phyloP scores from a whole-genome alignment of 768 basidiomycete genomes.

The Tylopilus intermedius region DNA sequence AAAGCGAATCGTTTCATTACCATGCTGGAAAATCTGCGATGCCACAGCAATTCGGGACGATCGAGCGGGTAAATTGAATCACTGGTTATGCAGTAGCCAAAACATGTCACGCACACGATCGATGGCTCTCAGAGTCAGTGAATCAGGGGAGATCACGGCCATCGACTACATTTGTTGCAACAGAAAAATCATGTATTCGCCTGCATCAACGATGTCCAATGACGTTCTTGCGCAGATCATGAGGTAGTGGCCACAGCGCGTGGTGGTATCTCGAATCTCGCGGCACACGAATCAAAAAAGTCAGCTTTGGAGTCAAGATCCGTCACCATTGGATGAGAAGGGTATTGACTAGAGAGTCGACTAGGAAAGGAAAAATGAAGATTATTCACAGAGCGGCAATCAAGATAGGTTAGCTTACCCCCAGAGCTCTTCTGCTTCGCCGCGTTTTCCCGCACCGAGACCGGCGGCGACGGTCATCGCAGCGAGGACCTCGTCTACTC shows the following conservation, averaged over 20 bases:
- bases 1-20: too few relatives aligned
- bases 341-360: constrained; percentile 45
- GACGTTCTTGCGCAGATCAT: constrained; percentile 1
- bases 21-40: too few relatives aligned
- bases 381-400: neutral
- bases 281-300: constrained; percentile 57
- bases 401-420: constrained; percentile 41
- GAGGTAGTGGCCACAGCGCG: constrained; percentile 30
- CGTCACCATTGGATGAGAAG: constrained; percentile 62
- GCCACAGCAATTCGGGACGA: too few relatives aligned
- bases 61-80: too few relatives aligned
- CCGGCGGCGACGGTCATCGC: constrained; percentile 62
- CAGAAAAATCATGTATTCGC: neutral
- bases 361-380: constrained; percentile 24
- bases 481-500: constrained; percentile 60
- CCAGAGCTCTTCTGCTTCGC: constrained; percentile 65
- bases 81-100: too few relatives aligned
- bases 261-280: constrained; percentile 60
- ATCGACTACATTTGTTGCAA: neutral
- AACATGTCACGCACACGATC: too few relatives aligned
- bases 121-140: too few relatives aligned
- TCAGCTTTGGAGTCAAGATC: constrained; percentile 58
- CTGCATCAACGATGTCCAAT: neutral
- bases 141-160: neutral
- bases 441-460: constrained; percentile 50